Base-by-base conservation (phyloP, 2,329 filamentous ascomycete genomes). In the Paraphoma chrysanthemicola region DNA sequence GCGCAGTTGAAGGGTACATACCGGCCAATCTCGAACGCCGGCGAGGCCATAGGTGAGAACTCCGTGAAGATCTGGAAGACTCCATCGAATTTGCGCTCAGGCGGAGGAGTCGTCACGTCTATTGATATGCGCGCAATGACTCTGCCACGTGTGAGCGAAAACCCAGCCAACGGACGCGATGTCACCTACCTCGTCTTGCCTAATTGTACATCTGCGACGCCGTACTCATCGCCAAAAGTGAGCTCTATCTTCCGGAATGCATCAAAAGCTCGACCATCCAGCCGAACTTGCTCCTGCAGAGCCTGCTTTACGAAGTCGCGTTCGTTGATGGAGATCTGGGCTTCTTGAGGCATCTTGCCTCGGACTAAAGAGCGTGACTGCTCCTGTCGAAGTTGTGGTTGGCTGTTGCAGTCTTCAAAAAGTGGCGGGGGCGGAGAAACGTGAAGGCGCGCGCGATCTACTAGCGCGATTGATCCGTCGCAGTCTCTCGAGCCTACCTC, bases 11-110 rank as follows among this genome's bases (percentile, higher is more conserved):
- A 18, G 0, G 12, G 29, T 31, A 54, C 81, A 56, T 83, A 88
- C 86, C 87, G 86, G 76, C 91, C 92, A 66, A 90, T 86, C 77
- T 97, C 93, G 78, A 96, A 96, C 33, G 91, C 89, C 12, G 95
- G 93, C 45, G 92, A 93, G 29, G 91, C 90, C 89, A 98, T 96
- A 47, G 94, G 92, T 60, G 90, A 92, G 69, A 99, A 87, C 76
- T 98, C 95, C 53, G 93, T 91, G 51, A 89, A 86, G 73, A 98
- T 97, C 67, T 89, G 93, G 82, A 98, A 98, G 77, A 96, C 86
- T 75, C 95, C 95, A 76, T 98, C 95, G 74, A 97, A 97, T 57
- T 93, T 94, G 62, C 94, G 90, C 79, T 98, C 94, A 51, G 90
- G 79, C 73, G 90, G 92, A 43, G 95, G 94, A 39, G 91, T 88